Base-by-base conservation (phyloP, 73 alveolate species). In the Breviolum minutum region DNA sequence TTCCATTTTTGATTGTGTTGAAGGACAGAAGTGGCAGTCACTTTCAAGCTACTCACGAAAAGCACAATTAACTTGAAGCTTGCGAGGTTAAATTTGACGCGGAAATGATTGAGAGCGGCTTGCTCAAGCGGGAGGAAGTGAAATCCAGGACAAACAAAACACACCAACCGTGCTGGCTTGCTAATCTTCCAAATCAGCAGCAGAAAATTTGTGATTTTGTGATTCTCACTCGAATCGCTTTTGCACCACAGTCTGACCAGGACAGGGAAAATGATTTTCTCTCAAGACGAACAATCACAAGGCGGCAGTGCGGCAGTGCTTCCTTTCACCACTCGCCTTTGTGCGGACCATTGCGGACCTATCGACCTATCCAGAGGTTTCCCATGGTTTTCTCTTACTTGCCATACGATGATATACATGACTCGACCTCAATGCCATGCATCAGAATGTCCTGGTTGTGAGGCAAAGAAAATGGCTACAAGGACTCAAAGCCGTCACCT, bases 181-280 rank as follows among this genome's bases (percentile, higher is more conserved):
- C 77, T 1, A 68, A 22, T 22, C 77, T 14, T 14, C 77, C n/a
- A 68, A 68, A 22, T 22, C n/a, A 40, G 54, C 54, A 40, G 54
- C 54, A 40, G 54, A 40, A 40, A 3, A 40, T 3, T 40, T 40
- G 54, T 3, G 54, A 40, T 40, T 40, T 40, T 40, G 54, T 40
- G 54, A 40, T 40, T 40, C 54, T 40, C 54, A 40, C 54, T 40
- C 3, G 54, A 40, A 40, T 40, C 3, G 54, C 54, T 40, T 40
- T 40, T 40, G 54, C 54, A 40, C 54, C 54, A 40, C 54, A 40
- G 54, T 40, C 54, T 40, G 40, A 63, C 82, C 84, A 87, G 95
- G 95, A 89, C 87, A 5, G 98, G 98, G 9, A 92, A 92, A 80
- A 63, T 92, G 98, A 92, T 92, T n/a, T 92, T 92, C 98, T 70